Percentiles rank a stretch among this genome's conserved stretches.
Conservation (phyloP, 345 rosid genomes). For the Corchorus olitorius region DNA sequence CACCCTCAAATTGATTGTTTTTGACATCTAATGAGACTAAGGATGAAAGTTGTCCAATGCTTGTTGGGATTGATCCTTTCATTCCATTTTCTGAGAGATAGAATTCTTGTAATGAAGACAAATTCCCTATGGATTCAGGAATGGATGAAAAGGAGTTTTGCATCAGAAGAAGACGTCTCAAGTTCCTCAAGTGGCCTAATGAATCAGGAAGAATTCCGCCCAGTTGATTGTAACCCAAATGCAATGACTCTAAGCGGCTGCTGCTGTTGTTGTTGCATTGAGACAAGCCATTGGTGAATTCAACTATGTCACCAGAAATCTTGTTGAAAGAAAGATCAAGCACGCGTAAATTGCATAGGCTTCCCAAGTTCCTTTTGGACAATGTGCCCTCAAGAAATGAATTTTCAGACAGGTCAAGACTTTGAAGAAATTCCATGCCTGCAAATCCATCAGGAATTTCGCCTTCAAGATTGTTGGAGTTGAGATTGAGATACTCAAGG, state of each 20-base stretch:
- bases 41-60: slow-evolving; percentile 32
- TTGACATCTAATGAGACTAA: slow-evolving; percentile 21
- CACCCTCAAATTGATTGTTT: slow-evolving; percentile 30
- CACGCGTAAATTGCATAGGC: neutral
- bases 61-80: neutral
- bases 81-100: neutral
- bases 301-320: neutral
- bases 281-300: neutral
- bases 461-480: slow-evolving; percentile 20
- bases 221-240: slow-evolving; percentile 28
- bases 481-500: slow-evolving; percentile 21
- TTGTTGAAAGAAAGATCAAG: neutral
- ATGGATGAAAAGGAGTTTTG: neutral
- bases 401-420: neutral
- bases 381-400: neutral
- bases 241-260: slow-evolving; percentile 14
- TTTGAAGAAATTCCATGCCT: slow-evolving; percentile 8
- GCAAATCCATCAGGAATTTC: slow-evolving; percentile 32
- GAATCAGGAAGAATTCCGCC: slow-evolving; percentile 32
- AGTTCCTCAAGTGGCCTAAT: neutral
- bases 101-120: neutral
- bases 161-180: neutral
- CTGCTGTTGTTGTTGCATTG: neutral
- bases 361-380: neutral
- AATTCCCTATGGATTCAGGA: neutral